Evolutionary conservation across 768 basidiomycete genomes (phyloP).

Genomic region (Guyanaporus albipodus): DNA sequence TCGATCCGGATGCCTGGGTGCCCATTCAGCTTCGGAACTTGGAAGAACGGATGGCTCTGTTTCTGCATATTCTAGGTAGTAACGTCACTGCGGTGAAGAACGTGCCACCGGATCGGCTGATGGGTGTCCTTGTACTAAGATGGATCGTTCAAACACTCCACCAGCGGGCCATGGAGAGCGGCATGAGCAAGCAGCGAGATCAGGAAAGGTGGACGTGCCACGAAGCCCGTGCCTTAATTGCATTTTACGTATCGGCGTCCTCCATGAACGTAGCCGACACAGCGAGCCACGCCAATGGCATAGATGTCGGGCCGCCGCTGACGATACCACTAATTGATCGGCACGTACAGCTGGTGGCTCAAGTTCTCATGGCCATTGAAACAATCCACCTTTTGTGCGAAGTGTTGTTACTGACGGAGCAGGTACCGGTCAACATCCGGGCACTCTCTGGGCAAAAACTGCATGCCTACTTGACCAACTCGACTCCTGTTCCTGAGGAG

Average conservation of each 20-base stretch:
- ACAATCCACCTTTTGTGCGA: conserved; percentile 58
- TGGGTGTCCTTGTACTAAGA: conserved; percentile 54
- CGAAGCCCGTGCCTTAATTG: conserved; percentile 60
- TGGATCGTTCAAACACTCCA: conserved; percentile 57
- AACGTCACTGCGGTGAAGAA: conserved; percentile 45
- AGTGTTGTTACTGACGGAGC: conserved; percentile 51
- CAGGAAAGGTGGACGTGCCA: conserved; percentile 64
- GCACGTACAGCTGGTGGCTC: conserved; percentile 65
- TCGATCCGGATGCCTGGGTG: conserved; percentile 25
- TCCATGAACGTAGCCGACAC: conserved; percentile 1
- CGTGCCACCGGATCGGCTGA: conserved; percentile 44
- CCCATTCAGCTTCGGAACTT: conserved; percentile 49
- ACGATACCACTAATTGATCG: conserved; percentile 45
- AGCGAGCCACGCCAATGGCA: conserved; percentile 20
- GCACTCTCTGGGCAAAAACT: conserved; percentile 57
- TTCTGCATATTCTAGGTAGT: conserved; percentile 56
- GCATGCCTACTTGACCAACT: conserved; percentile 48
- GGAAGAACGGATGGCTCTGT: conserved; percentile 48
- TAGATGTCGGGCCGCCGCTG: conserved; percentile 4
- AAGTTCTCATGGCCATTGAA: conserved; percentile 56
- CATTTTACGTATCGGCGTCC: conserved; percentile 37
- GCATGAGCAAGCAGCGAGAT: conserved; percentile 52
- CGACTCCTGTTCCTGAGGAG: conserved; percentile 16
- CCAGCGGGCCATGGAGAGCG: conserved; percentile 45
- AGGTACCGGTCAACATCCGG: conserved; percentile 43